A percentile compares a stretch with the other conserved stretches of the same genome.
phyloP scores from a whole-genome alignment of 2,329 filamentous ascomycete species.

The Ophiostoma sp. region DNA sequence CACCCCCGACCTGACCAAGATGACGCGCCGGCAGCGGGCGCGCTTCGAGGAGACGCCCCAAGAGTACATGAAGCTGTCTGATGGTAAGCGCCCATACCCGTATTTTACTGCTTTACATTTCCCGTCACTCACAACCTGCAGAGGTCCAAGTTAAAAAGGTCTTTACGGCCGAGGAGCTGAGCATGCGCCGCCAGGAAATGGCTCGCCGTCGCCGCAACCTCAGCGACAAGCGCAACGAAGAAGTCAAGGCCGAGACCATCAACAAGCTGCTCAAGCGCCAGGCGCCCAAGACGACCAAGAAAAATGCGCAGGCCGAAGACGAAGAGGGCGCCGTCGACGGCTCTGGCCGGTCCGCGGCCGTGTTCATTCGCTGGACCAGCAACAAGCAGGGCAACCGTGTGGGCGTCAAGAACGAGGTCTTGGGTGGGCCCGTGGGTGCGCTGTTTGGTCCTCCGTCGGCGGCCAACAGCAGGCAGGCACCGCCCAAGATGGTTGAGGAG shows the following conservation, averaged over 20 bases:
- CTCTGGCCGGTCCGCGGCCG: conserved; percentile 44
- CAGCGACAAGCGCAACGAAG: conserved; percentile 65
- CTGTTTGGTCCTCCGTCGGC: conserved; percentile 50
- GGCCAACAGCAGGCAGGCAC: conserved; percentile 32
- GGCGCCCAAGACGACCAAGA: conserved; percentile 67
- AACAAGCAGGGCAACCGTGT: conserved; percentile 63
- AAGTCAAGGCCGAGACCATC: conserved; percentile 83
- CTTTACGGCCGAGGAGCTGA: conserved; percentile 62
- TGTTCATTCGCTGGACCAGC: conserved; percentile 71
- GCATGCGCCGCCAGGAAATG: conserved; percentile 64
- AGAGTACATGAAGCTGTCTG: conserved; percentile 61
- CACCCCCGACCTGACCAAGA: conserved; percentile 57
- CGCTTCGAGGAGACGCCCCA: conserved; percentile 56
- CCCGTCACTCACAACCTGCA: conserved; percentile 33
- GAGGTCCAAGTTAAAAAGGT: conserved; percentile 65
- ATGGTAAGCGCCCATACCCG: conserved; percentile 47
- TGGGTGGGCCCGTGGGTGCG: conserved; percentile 61
- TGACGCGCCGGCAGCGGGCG: conserved; percentile 62
- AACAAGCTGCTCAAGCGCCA: conserved; percentile 87
- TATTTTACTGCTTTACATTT: not conserved
- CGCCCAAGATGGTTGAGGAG: conserved; percentile 57
- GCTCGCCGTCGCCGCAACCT: conserved; percentile 61
- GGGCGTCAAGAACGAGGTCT: conserved; percentile 67
- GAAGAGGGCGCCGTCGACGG: conserved; percentile 45
- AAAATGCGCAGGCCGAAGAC: conserved; percentile 52